Base-by-base conservation (phyloP, 225 moss, liverwort and hornwort genomes). In the Anthoceros angustus region DNA sequence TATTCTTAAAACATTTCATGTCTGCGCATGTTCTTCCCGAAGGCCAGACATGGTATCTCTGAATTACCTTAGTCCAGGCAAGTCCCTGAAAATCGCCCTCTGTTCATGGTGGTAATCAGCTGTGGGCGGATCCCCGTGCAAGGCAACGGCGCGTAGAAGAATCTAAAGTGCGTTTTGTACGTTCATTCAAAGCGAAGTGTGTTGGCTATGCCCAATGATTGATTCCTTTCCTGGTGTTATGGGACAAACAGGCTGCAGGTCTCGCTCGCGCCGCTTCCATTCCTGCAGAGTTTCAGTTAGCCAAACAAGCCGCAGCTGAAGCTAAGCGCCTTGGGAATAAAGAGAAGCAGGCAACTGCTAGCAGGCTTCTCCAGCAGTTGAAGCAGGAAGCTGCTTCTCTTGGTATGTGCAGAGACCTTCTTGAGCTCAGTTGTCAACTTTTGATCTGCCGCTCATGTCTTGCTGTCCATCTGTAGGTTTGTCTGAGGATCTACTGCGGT, bases 241-340 rank as follows among this genome's bases (percentile, higher is more conserved):
- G n/a, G 14, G 12, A 12, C 46, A 6, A 72, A 71, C 79, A 98
- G 88, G 81, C 73, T 74, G 79, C 80, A 70, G 92, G 86, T 70
- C 87, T 89, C 49, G 79, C 80, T 40, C 82, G 62, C 43, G 66
- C 78, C 26, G 79, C 78, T 70, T 76, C 87, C 70, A 71, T 86
- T 72, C 78, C 86, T 55, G 69, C 78, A 72, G 89, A 80, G 67
- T 87, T 81, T 45, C 92, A 89, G 68, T 80, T 81, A 78, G 98
- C 92, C 67, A 98, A 92, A 79, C 80, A 86, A 73, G 76, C 76
- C 50, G 98, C 98, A 76, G 76, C 84, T 64, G 74, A 81, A 72
- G 98, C 98, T 39, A 98, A 92, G 72, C 79, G 80, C 43, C 82
- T 77, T 76, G 86, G 89, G 62, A 89, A 89, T 65, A 98, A 92